Evolutionary conservation across 129 eudicot genomes (phyloP), one percentile per base, ranked within the genome.

Genomic region (Arctium minus): DNA sequence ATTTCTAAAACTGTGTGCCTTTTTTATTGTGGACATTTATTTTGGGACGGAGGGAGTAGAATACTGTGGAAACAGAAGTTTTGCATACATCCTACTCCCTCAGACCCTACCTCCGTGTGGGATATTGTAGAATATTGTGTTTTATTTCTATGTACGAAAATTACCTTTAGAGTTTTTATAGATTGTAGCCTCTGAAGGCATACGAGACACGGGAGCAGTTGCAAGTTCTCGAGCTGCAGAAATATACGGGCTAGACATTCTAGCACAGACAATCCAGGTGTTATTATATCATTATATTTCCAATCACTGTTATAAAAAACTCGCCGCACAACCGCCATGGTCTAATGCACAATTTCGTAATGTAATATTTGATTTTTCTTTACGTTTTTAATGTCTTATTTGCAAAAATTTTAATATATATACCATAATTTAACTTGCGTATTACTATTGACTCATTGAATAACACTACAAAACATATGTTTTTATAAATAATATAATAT

Each of bases 141-240:
- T 35, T 76, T 18, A 7, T 42, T 75, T 36, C 36, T 31, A 67
- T 62, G 33, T 40, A 12, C 75, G 32, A 62, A 40, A 60, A 32
- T 15, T 35, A 27, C 15, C 9, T 65, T 46, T 70, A 37, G 70
- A 65, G 48, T 36, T 48, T 46, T 15, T 22, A 75, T 89, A 94
- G 98, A 87, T 90, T 83, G 92, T 94, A 86, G 97, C 95, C 32
- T 82, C 93, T 38, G 88, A 88, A 73, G 92, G 97, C 40, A 74
- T 85, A 76, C 89, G 91, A 86, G 97, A 92, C 72, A 86, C 89
- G 0, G 98, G 98, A 75, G 97, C 98, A 35, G 79, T 94, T 86
- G 97, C 97, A 85, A 94, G 97, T 87, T 83, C 94, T 82, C 87
- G 95, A 72, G 97, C 98, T 67, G 97, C 98, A 82, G 88, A 88